phyloP scores from a whole-genome alignment of 108 stramenopile genomes.

The Craspedostauros australis region DNA sequence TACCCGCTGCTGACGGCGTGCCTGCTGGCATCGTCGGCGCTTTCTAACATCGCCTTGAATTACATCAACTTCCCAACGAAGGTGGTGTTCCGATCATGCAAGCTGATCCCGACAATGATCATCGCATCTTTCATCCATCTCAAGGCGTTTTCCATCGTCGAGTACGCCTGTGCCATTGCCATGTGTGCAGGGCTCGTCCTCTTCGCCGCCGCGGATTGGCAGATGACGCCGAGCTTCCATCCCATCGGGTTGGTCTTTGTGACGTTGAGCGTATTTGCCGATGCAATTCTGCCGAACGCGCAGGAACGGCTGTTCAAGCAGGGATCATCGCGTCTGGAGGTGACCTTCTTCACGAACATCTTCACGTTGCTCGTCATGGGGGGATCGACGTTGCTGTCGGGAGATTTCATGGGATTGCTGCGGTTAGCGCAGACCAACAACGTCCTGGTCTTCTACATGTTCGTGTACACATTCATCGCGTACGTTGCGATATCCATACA shows the following conservation, averaged over 20 bases:
- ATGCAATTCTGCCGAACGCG: slow-evolving; percentile 91
- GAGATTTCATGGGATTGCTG: slow-evolving; percentile 77
- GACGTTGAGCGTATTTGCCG: slow-evolving; percentile 80
- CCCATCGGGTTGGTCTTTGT: slow-evolving; percentile 87
- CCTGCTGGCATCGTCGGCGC: slow-evolving; percentile 78
- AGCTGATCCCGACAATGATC: slow-evolving; percentile 91
- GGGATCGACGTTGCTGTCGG: slow-evolving; percentile 67
- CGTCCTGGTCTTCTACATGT: slow-evolving; percentile 43
- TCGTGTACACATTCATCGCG: slow-evolving; percentile 80
- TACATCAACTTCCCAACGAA: slow-evolving; percentile 98
- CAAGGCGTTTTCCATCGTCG: slow-evolving; percentile 60
- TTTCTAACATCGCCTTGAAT: slow-evolving; percentile 86
- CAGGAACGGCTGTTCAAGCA: slow-evolving; percentile 83
- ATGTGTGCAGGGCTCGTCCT: slow-evolving; percentile 86
- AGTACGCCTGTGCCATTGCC: slow-evolving; percentile 81
- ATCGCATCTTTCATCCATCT: slow-evolving; percentile 80
- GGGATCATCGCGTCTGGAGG: slow-evolving; percentile 75
- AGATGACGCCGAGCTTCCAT: slow-evolving; percentile 77
- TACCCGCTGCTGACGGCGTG: slow-evolving; percentile 82
- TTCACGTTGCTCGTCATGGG: slow-evolving; percentile 86
- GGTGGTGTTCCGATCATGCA: slow-evolving; percentile 89
- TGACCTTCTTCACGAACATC: slow-evolving; percentile 90
- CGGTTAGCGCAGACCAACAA: slow-evolving; percentile 46
- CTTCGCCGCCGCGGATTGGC: slow-evolving; percentile 90
- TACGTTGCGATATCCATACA: slow-evolving; percentile 90